Evolutionary conservation across 257 asterid species (phyloP).

Genomic region (Nemophila menziesii): DNA sequence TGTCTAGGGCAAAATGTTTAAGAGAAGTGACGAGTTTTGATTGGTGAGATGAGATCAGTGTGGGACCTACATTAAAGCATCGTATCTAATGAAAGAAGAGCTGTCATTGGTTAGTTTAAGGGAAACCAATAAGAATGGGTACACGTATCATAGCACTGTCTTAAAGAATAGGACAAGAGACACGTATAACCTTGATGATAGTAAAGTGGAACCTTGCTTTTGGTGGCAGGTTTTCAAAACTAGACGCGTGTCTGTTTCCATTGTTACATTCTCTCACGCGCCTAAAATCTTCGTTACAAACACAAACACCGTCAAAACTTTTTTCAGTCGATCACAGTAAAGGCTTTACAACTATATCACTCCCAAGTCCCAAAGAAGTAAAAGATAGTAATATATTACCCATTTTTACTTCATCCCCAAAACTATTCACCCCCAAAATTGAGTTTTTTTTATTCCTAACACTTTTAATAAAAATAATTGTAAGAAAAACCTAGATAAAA

Average conservation of each 20-base stretch:
- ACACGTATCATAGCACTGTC: conserved; percentile 29
- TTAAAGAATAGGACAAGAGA: conserved; percentile 14
- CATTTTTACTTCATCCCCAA: too few species aligned
- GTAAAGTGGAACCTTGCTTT: conserved; percentile 31
- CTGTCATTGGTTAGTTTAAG: conserved; percentile 15
- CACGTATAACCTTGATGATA: conserved; percentile 22
- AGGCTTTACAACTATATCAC: too few species aligned
- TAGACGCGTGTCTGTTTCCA: conserved; percentile 42
- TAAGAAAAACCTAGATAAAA: too few species aligned
- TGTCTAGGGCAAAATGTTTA: conserved; percentile 26
- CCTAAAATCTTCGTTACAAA: neutral
- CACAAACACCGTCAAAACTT: too few species aligned
- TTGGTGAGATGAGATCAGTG: conserved; percentile 30
- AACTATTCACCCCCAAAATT: too few species aligned
- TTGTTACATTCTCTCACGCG: neutral
- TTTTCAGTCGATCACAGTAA: too few species aligned
- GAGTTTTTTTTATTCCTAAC: too few species aligned
- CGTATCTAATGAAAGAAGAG: conserved; percentile 25
- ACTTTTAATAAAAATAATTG: too few species aligned
- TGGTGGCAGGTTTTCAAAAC: conserved; percentile 14
- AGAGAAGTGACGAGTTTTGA: conserved; percentile 11
- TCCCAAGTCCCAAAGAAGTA: too few species aligned
- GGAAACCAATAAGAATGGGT: conserved; percentile 13
- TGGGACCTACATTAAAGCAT: conserved; percentile 35
- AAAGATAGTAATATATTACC: too few species aligned